Evolutionary conservation across 2,329 filamentous ascomycete species (phyloP).

Genomic region (Dryadomyces quercivorus): DNA sequence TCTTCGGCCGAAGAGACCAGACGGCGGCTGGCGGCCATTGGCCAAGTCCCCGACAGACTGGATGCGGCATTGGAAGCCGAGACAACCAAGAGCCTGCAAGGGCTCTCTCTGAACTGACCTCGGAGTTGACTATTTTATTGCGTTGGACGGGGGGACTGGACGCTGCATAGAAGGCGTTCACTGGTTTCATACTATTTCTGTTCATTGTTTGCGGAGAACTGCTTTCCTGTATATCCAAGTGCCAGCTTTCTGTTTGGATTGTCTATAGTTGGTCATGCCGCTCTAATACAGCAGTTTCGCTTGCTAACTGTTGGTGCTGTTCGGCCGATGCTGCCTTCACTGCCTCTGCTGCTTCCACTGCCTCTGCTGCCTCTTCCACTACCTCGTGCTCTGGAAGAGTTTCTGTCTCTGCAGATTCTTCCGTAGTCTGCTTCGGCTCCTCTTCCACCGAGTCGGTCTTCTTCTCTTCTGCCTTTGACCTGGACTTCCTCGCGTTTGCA

Average conservation of each 20-base stretch:
- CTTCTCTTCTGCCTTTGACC: constrained; percentile 20
- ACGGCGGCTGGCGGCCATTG: constrained; percentile 36
- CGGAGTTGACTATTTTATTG: neutral
- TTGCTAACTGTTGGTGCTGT: neutral
- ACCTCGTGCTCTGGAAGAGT: too few species aligned
- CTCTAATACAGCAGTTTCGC: neutral
- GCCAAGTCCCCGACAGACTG: constrained; percentile 11
- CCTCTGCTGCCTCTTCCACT: neutral
- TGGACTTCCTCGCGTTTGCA: constrained; percentile 54
- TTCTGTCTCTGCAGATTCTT: neutral
- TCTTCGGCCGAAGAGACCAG: constrained; percentile 28
- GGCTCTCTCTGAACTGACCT: constrained; percentile 22
- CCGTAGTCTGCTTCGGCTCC: neutral
- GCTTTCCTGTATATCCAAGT: neutral
- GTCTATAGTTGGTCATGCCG: neutral
- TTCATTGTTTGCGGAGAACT: neutral
- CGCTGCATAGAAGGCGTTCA: neutral
- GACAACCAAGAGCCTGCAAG: constrained; percentile 12
- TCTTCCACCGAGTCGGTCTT: neutral
- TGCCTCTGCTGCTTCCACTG: too few species aligned
- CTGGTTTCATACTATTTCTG: neutral
- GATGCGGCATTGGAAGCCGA: constrained; percentile 6
- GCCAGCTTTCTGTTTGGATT: neutral
- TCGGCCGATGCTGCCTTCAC: neutral
- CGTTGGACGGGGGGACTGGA: neutral